Base-by-base conservation (phyloP, 345 rosid species). In the Carallia brachiata region DNA sequence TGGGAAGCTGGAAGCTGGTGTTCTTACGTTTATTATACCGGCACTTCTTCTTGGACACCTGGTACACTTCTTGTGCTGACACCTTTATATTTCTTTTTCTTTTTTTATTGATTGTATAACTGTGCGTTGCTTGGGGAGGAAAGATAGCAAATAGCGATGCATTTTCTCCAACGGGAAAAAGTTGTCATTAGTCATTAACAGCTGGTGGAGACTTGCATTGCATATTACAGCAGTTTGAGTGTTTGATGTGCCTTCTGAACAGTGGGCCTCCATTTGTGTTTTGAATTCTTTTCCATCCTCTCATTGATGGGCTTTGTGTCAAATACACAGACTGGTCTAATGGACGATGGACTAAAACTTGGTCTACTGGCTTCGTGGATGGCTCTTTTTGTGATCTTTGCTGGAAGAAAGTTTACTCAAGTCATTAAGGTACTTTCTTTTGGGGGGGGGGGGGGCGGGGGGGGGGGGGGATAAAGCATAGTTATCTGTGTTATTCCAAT, bases 331-430 rank as follows among this genome's bases (percentile, higher is more conserved):
- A 81, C 84, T 15, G 88, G 95, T 69, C 61, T 94, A 73, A 88
- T 91, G 97, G 93, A 84, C 72, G 85, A 87, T 39, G 93, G 89
- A 72, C 77, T 54, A 32, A 89, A 94, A 74, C 85, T 85, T 37
- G 71, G 84, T 60, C 76, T 94, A 66, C 73, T 94, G n/a, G 97
- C 87, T 71, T 84, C 88, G 31, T 91, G 97, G 96, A 87, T 89
- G 93, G 73, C 85, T 9, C 91, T 94, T 52, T 88, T 91, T 60
- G 71, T 86, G 48, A 79, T 94, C 76, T 94, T 94, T 81, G 91
- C 98, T 4, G 98, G 92, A 61, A 84, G 98, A 77, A 93, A 94
- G 74, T 94, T 94, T 72, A 88, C 97, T 54, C 97, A 91, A 79
- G 95, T 95, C 34, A 80, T 94, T 19, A 91, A 94, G 98, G 98